phyloP scores from a whole-genome alignment of 257 asterid genomes.

The Lithospermum erythrorhizon region DNA sequence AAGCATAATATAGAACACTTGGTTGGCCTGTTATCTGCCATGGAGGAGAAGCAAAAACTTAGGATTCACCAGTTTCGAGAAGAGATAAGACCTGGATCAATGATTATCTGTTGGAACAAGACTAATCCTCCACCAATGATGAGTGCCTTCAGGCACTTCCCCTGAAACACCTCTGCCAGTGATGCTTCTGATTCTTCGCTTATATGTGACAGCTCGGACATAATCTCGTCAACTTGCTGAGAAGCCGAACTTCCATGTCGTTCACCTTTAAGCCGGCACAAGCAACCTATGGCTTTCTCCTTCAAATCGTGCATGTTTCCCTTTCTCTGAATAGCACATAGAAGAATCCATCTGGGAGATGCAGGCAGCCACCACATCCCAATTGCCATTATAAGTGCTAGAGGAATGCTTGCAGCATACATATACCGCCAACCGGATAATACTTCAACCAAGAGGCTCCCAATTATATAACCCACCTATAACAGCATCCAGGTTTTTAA shows the following conservation, averaged over 20 bases:
- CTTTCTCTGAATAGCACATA: slow-evolving; percentile 73
- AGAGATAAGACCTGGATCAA: slow-evolving; percentile 8
- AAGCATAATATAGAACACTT: slow-evolving; percentile 92
- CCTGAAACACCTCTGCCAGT: slow-evolving; percentile 66
- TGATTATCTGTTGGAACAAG: slow-evolving; percentile 83
- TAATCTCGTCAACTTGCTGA: slow-evolving; percentile 69
- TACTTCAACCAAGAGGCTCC: slow-evolving; percentile 72
- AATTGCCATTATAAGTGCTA: slow-evolving; percentile 70
- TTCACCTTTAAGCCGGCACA: slow-evolving; percentile 68
- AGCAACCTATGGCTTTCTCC: slow-evolving; percentile 60
- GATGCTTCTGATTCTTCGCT: slow-evolving; percentile 69
- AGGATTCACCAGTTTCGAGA: background rate
- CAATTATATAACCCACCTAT: slow-evolving; percentile 71
- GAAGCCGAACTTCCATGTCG: slow-evolving; percentile 46
- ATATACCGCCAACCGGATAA: slow-evolving; percentile 84
- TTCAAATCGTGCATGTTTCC: slow-evolving; percentile 48
- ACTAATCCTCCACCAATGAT: slow-evolving; percentile 79
- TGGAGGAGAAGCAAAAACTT: slow-evolving; percentile 16
- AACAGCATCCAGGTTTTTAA: slow-evolving; percentile 16
- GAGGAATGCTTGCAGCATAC: slow-evolving; percentile 67
- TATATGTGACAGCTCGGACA: slow-evolving; percentile 73
- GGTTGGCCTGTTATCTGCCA: slow-evolving; percentile 98
- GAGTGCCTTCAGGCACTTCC: slow-evolving; percentile 94
- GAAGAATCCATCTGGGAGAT: slow-evolving; percentile 96
- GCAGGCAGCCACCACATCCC: slow-evolving; percentile 98